Evolutionary conservation across 176 grass and related monocot species (phyloP).

Genomic region (Canna indica): DNA sequence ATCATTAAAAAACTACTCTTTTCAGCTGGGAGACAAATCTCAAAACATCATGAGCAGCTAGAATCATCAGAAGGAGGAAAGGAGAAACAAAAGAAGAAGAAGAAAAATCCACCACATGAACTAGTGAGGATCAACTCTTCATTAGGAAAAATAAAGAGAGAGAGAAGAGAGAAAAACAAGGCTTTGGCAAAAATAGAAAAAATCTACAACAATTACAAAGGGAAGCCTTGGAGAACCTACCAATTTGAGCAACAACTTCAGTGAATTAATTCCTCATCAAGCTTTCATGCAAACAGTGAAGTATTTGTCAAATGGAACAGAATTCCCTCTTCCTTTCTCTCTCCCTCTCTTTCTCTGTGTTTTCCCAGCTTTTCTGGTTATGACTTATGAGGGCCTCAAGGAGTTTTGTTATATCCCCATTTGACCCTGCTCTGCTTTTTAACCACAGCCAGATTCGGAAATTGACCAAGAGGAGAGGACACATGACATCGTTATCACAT

Average conservation of each 20-base stretch:
- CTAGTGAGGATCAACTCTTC: too few relatives aligned
- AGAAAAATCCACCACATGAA: too few relatives aligned
- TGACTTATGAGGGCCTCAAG: too few relatives aligned
- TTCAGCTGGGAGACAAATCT: neutral
- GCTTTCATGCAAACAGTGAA: neutral
- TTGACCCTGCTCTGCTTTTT: neutral
- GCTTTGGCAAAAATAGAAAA: neutral
- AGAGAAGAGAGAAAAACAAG: neutral
- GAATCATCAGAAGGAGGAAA: neutral
- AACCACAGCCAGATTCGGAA: conserved; percentile 1
- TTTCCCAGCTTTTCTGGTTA: neutral
- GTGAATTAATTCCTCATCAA: neutral
- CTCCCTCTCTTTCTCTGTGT: neutral
- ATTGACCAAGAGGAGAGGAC: conserved; percentile 15
- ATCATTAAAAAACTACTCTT: neutral
- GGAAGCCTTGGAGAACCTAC: neutral
- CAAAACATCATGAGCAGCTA: neutral
- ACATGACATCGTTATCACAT: conserved; percentile 25
- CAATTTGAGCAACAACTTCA: neutral
- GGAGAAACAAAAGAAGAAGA: neutral
- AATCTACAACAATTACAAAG: neutral
- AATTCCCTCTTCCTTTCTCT: neutral
- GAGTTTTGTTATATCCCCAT: neutral
- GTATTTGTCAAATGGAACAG: conserved; percentile 3
- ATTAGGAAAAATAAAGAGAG: neutral